Conservation (phyloP, 129 eudicot species). For the Pittosporum tobira region DNA sequence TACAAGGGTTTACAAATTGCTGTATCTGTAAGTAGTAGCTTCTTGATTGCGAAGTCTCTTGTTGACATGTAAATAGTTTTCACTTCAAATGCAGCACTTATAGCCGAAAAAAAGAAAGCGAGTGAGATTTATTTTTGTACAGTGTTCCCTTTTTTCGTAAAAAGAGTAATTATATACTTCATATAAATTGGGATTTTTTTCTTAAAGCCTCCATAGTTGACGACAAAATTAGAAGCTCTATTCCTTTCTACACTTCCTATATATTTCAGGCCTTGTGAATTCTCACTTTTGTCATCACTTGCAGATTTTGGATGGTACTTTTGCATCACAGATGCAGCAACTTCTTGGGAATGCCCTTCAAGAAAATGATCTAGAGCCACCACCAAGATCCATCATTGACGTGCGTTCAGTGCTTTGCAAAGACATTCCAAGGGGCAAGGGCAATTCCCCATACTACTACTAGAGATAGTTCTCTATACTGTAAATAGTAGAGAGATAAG, state of each 20-base stretch:
- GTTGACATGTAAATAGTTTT: too few species aligned
- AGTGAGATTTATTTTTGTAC: neutral
- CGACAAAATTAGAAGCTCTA: too few species aligned
- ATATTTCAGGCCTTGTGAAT: neutral
- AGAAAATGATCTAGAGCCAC: slow-evolving; percentile 72
- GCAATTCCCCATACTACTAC: slow-evolving; percentile 44
- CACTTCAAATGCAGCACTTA: neutral
- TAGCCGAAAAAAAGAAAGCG: neutral
- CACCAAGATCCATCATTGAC: slow-evolving; percentile 67
- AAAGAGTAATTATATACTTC: too few species aligned
- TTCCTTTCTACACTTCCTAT: too few species aligned
- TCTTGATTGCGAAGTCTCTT: neutral
- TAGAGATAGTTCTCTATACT: slow-evolving; percentile 19
- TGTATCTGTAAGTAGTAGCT: slow-evolving; percentile 54
- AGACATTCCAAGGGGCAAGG: slow-evolving; percentile 47
- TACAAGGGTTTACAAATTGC: slow-evolving; percentile 70
- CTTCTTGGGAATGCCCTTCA: slow-evolving; percentile 62
- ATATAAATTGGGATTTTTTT: too few species aligned
- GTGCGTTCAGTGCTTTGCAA: slow-evolving; percentile 65
- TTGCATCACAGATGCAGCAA: slow-evolving; percentile 82
- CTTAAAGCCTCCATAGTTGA: too few species aligned
- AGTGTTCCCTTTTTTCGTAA: too few species aligned
- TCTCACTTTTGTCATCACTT: neutral
- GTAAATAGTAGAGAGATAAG: slow-evolving; percentile 21
- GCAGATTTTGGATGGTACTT: slow-evolving; percentile 76